Conservation (phyloP, 208 protist genomes). For the Trypanosoma melophagium region DNA sequence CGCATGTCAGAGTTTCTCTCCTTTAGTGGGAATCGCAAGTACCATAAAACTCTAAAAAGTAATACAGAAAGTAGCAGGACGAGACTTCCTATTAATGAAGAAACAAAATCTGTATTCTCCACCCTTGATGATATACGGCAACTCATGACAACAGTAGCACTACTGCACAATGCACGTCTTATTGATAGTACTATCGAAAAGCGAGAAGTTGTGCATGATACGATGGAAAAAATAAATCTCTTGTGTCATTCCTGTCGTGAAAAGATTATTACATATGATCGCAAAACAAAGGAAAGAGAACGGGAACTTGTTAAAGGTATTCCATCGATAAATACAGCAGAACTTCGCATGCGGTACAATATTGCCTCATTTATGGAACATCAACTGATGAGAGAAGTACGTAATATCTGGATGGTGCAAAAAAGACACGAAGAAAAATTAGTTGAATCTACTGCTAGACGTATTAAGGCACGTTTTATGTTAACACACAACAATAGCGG, state of each 20-base stretch:
- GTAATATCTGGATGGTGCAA: conserved; percentile 13
- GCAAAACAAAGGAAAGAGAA: conserved; percentile 1
- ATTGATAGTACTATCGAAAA: neutral
- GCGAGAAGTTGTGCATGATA: conserved; percentile 3
- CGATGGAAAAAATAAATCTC: conserved; percentile 3
- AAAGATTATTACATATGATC: conserved; percentile 6
- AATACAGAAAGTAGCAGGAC: neutral
- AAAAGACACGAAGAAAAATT: conserved; percentile 7
- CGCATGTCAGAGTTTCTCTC: conserved; percentile 20
- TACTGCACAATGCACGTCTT: conserved; percentile 3
- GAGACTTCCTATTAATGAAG: conserved; percentile 8
- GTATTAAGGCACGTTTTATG: conserved; percentile 18
- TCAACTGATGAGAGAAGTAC: conserved; percentile 2
- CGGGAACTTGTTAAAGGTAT: neutral
- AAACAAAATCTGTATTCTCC: conserved; percentile 11
- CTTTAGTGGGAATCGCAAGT: neutral
- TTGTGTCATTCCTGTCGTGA: conserved; percentile 4
- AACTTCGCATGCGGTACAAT: conserved; percentile 20
- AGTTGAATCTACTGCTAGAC: conserved; percentile 12
- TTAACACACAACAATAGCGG: neutral
- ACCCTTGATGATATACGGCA: conserved; percentile 5
- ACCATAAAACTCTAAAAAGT: neutral
- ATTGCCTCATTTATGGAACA: conserved; percentile 13
- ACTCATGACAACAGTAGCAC: neutral
- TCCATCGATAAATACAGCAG: neutral